phyloP scores from a whole-genome alignment of 2,329 filamentous ascomycete species.

The Epichloe amarillans region DNA sequence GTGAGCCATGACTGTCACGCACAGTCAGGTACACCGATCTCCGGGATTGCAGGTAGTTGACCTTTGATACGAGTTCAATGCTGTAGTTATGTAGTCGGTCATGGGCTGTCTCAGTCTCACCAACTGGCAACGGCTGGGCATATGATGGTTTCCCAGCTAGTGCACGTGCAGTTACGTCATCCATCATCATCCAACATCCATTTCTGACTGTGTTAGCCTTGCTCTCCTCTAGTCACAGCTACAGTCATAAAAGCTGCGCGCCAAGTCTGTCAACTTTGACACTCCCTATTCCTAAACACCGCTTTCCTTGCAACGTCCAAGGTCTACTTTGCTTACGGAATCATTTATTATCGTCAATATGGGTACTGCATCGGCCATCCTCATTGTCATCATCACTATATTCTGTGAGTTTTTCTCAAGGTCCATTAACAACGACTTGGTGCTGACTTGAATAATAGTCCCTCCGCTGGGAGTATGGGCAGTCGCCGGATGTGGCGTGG shows the following conservation, averaged over 20 bases:
- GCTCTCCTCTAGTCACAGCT: not conserved
- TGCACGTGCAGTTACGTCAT: not conserved
- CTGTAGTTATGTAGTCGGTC: not conserved
- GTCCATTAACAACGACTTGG: not conserved
- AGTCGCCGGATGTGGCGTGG: slow-evolving; percentile 50
- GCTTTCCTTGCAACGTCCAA: too few species aligned
- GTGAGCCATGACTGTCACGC: too few species aligned
- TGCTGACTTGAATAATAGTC: slow-evolving; percentile 31
- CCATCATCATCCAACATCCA: not conserved
- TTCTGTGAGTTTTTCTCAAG: slow-evolving; percentile 28
- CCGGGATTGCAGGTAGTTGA: not conserved
- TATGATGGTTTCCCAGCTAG: not conserved
- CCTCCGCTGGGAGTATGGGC: slow-evolving; percentile 52
- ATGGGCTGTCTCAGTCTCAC: not conserved
- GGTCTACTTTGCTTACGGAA: not conserved
- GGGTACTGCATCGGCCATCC: slow-evolving; percentile 34
- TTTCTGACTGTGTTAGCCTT: not conserved
- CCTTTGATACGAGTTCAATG: not conserved
- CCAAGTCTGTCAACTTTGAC: too few species aligned
- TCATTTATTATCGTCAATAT: slow-evolving; percentile 21
- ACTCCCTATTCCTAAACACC: too few species aligned
- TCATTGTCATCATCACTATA: slow-evolving; percentile 39
- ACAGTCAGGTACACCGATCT: too few species aligned
- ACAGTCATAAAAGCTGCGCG: too few species aligned
- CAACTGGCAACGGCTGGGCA: not conserved